These are phyloP conservation scores for Pseudocercospora vitis DNA, from an alignment of 2,329 filamentous ascomycete species.

Conservation along the genomic window DNA sequence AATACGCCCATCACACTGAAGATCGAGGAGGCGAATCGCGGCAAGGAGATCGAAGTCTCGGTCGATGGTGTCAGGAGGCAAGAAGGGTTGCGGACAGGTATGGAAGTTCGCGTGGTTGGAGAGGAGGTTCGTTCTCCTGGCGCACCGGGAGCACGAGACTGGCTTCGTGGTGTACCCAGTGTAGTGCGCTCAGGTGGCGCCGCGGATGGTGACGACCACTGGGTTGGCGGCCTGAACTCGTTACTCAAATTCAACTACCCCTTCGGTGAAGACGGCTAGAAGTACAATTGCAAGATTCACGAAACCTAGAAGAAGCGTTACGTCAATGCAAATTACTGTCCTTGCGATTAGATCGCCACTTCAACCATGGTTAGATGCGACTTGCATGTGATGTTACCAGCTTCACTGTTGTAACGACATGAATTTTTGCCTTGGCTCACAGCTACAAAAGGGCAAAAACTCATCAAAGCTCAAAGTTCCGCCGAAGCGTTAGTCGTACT, in stretches of 20 bases:
- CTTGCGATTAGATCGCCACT: no score
- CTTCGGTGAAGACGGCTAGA: conserved; percentile 70
- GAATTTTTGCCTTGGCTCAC: no score
- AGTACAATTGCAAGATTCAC: no score
- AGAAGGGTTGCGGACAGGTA: conserved; percentile 47
- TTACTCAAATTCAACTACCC: conserved; percentile 97
- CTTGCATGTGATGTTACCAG: no score
- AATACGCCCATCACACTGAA: conserved; percentile 80
- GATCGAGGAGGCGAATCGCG: conserved; percentile 64
- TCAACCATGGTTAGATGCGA: no score
- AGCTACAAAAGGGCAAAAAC: no score
- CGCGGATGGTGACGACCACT: conserved; percentile 72
- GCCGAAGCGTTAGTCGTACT: no score
- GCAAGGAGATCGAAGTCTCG: conserved; percentile 51
- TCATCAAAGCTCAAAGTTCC: no score
- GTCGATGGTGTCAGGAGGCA: conserved; percentile 50
- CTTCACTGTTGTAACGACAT: no score
- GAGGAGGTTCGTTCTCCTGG: conserved; percentile 65
- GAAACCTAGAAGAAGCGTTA: no score
- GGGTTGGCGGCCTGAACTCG: conserved; percentile 93
- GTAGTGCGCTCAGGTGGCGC: conserved; percentile 66
- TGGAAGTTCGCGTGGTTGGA: conserved; percentile 83
- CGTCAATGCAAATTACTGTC: no score
- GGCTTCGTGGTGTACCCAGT: conserved; percentile 83
- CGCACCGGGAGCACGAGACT: conserved; percentile 41